A percentile compares a stretch with the other conserved stretches of the same genome.
Evolutionary conservation across 768 basidiomycete species (phyloP).

Genomic region (Cubamyces sp.): DNA sequence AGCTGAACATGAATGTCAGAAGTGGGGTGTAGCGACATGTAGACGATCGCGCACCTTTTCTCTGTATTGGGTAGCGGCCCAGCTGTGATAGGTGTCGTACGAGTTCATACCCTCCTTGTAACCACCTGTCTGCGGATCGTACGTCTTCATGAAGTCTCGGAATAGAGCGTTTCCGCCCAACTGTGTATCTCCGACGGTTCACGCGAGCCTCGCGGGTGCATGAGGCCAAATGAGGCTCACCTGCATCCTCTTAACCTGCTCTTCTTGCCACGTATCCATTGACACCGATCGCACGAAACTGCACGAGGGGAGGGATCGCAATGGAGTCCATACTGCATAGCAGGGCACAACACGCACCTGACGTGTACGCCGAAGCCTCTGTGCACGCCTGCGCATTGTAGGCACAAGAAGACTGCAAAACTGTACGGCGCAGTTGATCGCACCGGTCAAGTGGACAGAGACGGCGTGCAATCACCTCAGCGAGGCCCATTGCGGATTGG

Average conservation of each 20-base stretch:
- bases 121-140: constrained; percentile 71
- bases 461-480: constrained; percentile 53
- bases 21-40: not conserved
- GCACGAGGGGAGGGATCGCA: constrained; percentile 26
- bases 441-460: constrained; percentile 10
- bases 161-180: constrained; percentile 89
- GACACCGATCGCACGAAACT: constrained; percentile 93
- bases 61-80: constrained; percentile 94
- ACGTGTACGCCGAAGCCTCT: constrained; percentile 94
- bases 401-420: constrained; percentile 88
- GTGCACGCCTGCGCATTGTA: constrained; percentile 86
- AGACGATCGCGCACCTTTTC: constrained; percentile 68
- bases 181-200: constrained; percentile 42
- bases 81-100: constrained; percentile 86
- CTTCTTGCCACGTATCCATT: constrained; percentile 96
- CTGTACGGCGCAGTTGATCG: constrained; percentile 39
- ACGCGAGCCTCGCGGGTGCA: constrained; percentile 4
- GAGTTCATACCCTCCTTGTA: constrained; percentile 63
- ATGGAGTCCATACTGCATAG: constrained; percentile 6
- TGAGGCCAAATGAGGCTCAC: constrained; percentile 43
- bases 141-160: constrained; percentile 74
- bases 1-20: constrained; percentile 54
- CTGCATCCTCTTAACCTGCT: constrained; percentile 90
- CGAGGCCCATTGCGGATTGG: constrained; percentile 97
- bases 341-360: constrained; percentile 48